Percentiles rank a stretch among this genome's conserved stretches.
phyloP scores from a whole-genome alignment of 2,329 filamentous ascomycete species.

The Chrysoporthe cubensis region DNA sequence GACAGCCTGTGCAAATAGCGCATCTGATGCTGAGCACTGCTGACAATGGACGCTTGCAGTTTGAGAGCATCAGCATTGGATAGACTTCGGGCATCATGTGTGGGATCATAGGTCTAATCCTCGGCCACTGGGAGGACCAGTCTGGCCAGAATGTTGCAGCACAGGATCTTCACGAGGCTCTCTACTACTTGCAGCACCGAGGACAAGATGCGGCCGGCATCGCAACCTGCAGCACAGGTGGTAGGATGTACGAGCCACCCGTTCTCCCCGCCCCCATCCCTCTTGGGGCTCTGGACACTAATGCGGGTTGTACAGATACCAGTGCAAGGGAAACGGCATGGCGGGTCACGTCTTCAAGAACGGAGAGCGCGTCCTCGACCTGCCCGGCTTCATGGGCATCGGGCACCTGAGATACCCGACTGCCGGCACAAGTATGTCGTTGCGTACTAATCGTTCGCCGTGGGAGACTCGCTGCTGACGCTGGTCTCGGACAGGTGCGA shows the following conservation, averaged over 20 bases:
- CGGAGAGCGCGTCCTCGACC: conserved; percentile 71
- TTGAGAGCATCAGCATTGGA: too few species aligned
- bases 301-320: conserved; percentile 39
- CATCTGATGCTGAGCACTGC: not conserved
- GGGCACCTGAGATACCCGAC: conserved; percentile 90
- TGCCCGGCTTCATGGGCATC: conserved; percentile 86
- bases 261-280: not conserved
- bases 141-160: conserved; percentile 22
- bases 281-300: too few species aligned
- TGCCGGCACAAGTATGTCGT: conserved; percentile 66
- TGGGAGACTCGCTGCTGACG: conserved; percentile 6
- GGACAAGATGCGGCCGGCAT: conserved; percentile 91
- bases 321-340: conserved; percentile 90
- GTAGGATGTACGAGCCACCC: conserved; percentile 65
- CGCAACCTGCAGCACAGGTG: conserved; percentile 70
- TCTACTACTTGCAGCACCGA: conserved; percentile 73
- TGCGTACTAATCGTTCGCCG: not conserved
- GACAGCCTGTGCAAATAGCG: not conserved
- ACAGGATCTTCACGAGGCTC: conserved; percentile 66
- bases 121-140: conserved; percentile 24
- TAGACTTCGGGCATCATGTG: conserved; percentile 4
- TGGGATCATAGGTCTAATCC: conserved; percentile 22
- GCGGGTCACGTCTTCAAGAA: conserved; percentile 77
- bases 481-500: conserved; percentile 40
- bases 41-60: not conserved